phyloP scores from a whole-genome alignment of 139 green algal species.

The Chlorella vulgaris region DNA sequence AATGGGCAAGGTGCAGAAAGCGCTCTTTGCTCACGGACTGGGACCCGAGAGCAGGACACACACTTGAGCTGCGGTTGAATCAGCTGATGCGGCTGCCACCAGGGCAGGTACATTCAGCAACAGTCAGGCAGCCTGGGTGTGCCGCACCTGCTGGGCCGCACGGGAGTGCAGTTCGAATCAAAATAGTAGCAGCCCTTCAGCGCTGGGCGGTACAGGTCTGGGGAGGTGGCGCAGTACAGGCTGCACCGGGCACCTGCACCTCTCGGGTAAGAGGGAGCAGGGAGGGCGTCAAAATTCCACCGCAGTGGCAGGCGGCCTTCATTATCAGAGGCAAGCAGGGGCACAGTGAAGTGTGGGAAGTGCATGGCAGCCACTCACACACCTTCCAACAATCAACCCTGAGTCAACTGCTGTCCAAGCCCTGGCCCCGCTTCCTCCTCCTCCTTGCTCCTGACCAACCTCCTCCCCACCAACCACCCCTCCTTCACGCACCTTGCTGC shows the following conservation, averaged over 20 bases:
- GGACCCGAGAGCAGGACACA: too few species aligned
- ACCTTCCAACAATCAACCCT: background rate
- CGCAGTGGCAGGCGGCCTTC: too few species aligned
- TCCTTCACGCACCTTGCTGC: slow-evolving; percentile 53
- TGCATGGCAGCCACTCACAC: too few species aligned
- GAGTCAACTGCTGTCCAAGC: background rate
- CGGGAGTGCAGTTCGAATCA: slow-evolving; percentile 54
- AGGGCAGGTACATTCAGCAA: too few species aligned
- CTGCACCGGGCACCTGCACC: slow-evolving; percentile 50
- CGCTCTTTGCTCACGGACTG: background rate
- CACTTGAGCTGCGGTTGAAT: too few species aligned
- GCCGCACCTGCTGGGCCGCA: slow-evolving; percentile 26
- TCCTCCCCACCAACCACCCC: background rate
- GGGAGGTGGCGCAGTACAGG: slow-evolving; percentile 62
- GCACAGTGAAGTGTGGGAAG: too few species aligned
- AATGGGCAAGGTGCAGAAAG: background rate
- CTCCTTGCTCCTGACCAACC: background rate
- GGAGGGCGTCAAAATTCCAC: too few species aligned
- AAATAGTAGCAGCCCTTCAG: slow-evolving; percentile 61
- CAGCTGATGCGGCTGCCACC: too few species aligned
- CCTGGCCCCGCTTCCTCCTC: background rate
- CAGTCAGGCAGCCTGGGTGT: too few species aligned
- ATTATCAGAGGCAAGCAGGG: too few species aligned
- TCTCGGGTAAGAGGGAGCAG: background rate
- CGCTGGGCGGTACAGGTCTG: slow-evolving; percentile 30